Percentiles rank a stretch among this genome's conserved stretches.
Evolutionary conservation across 805 yeast species (phyloP).

Genomic region (Saccharomycopsis lassenensis): DNA sequence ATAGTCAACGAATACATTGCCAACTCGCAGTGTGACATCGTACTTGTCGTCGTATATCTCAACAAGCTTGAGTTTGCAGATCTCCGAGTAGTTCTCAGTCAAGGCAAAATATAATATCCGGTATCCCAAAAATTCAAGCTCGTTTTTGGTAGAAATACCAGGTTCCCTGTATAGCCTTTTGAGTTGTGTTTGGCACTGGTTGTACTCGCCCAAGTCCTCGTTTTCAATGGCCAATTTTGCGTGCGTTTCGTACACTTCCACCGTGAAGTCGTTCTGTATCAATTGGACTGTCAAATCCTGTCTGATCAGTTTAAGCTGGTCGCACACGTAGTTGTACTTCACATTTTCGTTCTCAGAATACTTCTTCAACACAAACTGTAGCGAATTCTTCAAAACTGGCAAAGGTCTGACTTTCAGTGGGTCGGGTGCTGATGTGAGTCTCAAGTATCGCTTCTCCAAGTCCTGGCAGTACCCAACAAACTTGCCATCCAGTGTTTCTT

Average conservation of each 20-base stretch:
- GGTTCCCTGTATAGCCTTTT: slow-evolving; percentile 45
- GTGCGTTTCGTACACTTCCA: slow-evolving; percentile 73
- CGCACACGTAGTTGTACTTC: slow-evolving; percentile 67
- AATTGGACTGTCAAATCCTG: slow-evolving; percentile 93
- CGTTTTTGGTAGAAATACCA: slow-evolving; percentile 26
- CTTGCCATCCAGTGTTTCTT: too few relatives aligned
- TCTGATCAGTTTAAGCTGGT: slow-evolving; percentile 83
- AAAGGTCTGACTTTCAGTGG: slow-evolving; percentile 76
- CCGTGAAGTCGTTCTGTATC: slow-evolving; percentile 65
- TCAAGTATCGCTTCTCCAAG: slow-evolving; percentile 67
- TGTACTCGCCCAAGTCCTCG: slow-evolving; percentile 84
- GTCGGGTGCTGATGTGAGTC: slow-evolving; percentile 87
- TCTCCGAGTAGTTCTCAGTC: slow-evolving; percentile 54
- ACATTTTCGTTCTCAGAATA: slow-evolving; percentile 34
- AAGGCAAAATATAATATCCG: slow-evolving; percentile 63
- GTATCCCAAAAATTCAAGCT: slow-evolving; percentile 62
- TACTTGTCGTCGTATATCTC: slow-evolving; percentile 10
- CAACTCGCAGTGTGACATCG: slow-evolving; percentile 22
- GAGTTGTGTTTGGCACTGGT: slow-evolving; percentile 85
- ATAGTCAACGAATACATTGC: slow-evolving; percentile 17
- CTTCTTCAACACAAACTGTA: slow-evolving; percentile 41
- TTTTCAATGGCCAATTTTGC: slow-evolving; percentile 79
- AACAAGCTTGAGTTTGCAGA: slow-evolving; percentile 31
- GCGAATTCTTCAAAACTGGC: slow-evolving; percentile 44
- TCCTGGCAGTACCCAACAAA: slow-evolving; percentile 53